phyloP scores from a whole-genome alignment of 140 eudicot species.

The Oenanthe javanica region DNA sequence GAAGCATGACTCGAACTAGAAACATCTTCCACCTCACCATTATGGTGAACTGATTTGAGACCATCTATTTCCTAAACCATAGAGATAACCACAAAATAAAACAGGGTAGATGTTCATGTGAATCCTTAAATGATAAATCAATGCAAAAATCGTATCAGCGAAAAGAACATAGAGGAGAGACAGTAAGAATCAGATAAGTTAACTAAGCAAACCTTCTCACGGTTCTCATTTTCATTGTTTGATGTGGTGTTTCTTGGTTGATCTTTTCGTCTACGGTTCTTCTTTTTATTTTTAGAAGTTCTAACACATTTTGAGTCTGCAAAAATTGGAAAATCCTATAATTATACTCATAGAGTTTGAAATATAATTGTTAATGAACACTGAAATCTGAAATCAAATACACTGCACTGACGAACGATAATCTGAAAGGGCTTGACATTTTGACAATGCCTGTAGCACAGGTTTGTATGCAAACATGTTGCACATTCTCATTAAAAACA shows the following conservation, averaged over 20 bases:
- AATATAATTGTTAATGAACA: not conserved
- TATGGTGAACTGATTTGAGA: conserved; percentile 25
- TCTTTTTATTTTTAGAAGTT: conserved; percentile 75
- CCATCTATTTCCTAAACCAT: conserved; percentile 51
- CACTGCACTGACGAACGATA: not conserved
- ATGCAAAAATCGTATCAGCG: not conserved
- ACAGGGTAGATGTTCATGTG: not conserved
- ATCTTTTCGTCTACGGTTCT: conserved; percentile 75
- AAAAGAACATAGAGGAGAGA: not conserved
- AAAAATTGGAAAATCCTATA: conserved; percentile 3
- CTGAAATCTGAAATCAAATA: not conserved
- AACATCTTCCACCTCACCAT: conserved; percentile 27
- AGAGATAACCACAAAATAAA: not conserved
- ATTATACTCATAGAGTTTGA: not conserved
- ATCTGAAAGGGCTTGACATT: not conserved
- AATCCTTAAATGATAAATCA: not conserved
- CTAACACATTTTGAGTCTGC: conserved; percentile 65
- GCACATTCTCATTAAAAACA: not conserved
- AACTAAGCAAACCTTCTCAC: conserved; percentile 19
- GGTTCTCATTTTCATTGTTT: conserved; percentile 14
- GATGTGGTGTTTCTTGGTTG: conserved; percentile 44
- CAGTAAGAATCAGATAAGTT: not conserved
- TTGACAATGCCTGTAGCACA: not conserved
- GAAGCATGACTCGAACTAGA: conserved; percentile 25
- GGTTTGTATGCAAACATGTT: not conserved